phyloP scores from a whole-genome alignment of 2,329 filamentous ascomycete genomes.

The Cercospora sesami region DNA sequence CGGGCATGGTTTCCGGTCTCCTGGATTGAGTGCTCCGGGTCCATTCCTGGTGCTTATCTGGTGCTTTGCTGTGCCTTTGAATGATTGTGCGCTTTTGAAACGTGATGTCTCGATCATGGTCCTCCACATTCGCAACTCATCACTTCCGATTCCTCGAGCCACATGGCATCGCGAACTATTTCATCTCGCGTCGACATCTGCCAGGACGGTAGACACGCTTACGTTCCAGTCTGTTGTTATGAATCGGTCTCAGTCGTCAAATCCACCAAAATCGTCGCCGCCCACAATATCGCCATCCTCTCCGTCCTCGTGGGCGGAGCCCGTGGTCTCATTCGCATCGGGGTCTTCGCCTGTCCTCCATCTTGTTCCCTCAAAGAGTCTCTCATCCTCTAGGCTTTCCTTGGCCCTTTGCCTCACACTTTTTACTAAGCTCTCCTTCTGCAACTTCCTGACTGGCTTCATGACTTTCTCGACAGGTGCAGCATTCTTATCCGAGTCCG shows the following conservation, averaged over 20 bases:
- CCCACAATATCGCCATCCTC: slow-evolving; percentile 25
- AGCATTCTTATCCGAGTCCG: slow-evolving; percentile 48
- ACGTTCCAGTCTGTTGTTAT: not conserved
- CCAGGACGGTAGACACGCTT: not conserved
- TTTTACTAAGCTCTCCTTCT: slow-evolving; percentile 63
- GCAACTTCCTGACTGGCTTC: slow-evolving; percentile 58
- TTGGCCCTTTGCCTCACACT: slow-evolving; percentile 67
- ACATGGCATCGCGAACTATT: not conserved
- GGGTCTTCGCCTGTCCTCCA: slow-evolving; percentile 46
- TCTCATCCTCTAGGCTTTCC: slow-evolving; percentile 71
- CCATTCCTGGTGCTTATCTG: not conserved
- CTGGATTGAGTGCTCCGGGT: not conserved
- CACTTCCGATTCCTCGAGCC: not conserved
- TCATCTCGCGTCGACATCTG: not conserved
- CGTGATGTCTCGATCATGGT: not conserved
- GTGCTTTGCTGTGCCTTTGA: not conserved
- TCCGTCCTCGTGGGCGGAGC: slow-evolving; percentile 43
- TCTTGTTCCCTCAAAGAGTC: slow-evolving; percentile 58
- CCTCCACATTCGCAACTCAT: no score
- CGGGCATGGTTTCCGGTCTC: not conserved
- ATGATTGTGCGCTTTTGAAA: not conserved
- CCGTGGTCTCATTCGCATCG: slow-evolving; percentile 53
- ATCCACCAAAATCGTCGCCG: slow-evolving; percentile 54
- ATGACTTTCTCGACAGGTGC: slow-evolving; percentile 53
- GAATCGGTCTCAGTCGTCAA: slow-evolving; percentile 57